Evolutionary conservation across 202 grass and related monocot genomes (phyloP), one percentile per base, ranked within the genome.

Genomic region (Zoysia matrella): DNA sequence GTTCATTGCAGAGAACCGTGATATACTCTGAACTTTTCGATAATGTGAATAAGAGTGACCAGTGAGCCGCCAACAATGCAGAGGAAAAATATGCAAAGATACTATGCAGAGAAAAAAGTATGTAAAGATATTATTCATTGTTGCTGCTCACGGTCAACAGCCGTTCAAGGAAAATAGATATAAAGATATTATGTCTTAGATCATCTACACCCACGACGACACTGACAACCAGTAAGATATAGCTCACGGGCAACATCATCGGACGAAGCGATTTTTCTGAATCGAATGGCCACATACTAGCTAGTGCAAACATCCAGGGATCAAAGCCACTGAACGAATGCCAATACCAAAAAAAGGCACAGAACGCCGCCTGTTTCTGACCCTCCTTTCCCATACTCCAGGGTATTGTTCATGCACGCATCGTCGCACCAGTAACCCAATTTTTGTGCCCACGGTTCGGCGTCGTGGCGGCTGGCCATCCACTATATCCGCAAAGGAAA

Each of bases 391-490:
- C 40, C 14, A 57, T 1, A 10, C 52, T 13, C 52, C 71, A 55
- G 39, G 71, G 65, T 71, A 44, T 18, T 18, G 6, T 61, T 3
- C 12, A 5, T 40, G 45, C 12, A 5, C 10, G 45, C 67, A 63
- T 6, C 53, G 12, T 50, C n/a, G n/a, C n/a, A 8, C 13, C 7
- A 18, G 39, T n/a, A 64, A 47, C 54, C 15, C 7, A 47, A 3
- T 65, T 85, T 85, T 54, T 65, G 7, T 16, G 83, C 76, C 54
- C 74, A 65, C 45, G 30, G 83, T 72, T 54, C 6, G 11, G 54
- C 57, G 4, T 49, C 67, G 75, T 85, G 83, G 75, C 41, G 12
- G 18, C 6, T 56, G 74, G 16, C 16, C 67, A 9, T 78, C 83
- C 75, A 72, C 83, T 64, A 65, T 47, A 65, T 65, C 47, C 40